phyloP scores from a whole-genome alignment of 169 alveolate genomes.

The Plasmodium sp. region DNA sequence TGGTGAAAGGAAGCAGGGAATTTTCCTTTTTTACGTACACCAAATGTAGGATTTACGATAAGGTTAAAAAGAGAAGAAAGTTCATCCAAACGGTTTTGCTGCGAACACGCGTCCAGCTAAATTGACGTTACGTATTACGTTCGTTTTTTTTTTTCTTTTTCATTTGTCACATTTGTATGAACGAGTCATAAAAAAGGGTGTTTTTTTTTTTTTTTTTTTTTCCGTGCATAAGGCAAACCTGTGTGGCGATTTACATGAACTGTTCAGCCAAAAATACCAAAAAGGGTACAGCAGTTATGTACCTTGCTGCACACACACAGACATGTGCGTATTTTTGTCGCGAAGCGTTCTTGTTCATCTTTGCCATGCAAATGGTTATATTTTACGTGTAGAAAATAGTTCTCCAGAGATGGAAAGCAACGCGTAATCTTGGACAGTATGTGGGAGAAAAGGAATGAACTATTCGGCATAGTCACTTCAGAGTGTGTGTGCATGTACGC shows the following conservation, averaged over 20 bases:
- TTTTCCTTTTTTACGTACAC: not conserved
- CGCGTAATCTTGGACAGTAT: not conserved
- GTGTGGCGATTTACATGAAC: not conserved
- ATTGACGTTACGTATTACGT: not conserved
- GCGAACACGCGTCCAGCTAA: not conserved
- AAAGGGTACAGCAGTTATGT: not conserved
- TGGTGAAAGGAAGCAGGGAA: not conserved
- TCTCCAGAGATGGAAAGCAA: not conserved
- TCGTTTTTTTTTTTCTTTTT: not conserved
- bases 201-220: not conserved
- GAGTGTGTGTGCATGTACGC: not conserved
- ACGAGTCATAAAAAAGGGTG: no score
- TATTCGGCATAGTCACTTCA: not conserved
- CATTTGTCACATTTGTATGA: no score
- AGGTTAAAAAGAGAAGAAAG: not conserved
- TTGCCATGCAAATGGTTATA: not conserved
- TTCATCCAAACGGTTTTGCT: not conserved
- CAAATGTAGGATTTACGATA: not conserved
- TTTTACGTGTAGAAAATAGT: not conserved
- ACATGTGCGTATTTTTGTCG: not conserved
- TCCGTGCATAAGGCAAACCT: not conserved
- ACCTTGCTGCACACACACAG: not conserved
- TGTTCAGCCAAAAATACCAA: slow-evolving; percentile 1
- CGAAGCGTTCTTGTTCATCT: not conserved
- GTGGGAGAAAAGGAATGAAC: not conserved